Evolutionary conservation across 1,284 basidiomycete species (phyloP).

Genomic region (Leccinum variabile): DNA sequence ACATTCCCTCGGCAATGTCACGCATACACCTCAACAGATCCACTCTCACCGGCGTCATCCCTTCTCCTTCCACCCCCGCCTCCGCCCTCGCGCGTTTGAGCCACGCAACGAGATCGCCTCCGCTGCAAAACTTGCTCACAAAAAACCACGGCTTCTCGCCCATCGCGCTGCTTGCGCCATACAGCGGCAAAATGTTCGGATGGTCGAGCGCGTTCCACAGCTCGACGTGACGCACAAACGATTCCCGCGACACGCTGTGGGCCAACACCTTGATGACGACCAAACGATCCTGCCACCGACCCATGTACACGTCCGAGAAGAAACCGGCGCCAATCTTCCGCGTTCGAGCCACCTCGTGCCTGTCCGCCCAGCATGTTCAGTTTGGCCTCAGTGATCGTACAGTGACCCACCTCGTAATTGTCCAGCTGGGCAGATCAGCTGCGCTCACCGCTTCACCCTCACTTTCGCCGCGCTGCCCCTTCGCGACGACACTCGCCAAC

Average conservation of each 20-base stretch:
- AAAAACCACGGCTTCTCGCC: conserved; percentile 67
- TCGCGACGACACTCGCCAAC: conserved; percentile 32
- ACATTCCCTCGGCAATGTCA: conserved; percentile 76
- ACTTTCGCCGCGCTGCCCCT: neutral
- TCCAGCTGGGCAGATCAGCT: conserved; percentile 63
- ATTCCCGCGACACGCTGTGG: conserved; percentile 45
- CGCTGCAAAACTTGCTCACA: conserved; percentile 63
- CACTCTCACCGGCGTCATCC: conserved; percentile 22
- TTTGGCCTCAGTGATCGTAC: neutral
- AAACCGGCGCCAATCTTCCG: conserved; percentile 64
- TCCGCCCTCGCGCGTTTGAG: conserved; percentile 30
- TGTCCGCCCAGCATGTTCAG: conserved; percentile 18
- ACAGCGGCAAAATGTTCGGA: conserved; percentile 53
- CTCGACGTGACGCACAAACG: conserved; percentile 52
- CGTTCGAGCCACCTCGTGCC: conserved; percentile 65
- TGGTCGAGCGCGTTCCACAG: conserved; percentile 55
- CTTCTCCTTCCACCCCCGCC: neutral
- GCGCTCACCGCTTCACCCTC: conserved; percentile 13
- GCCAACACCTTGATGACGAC: conserved; percentile 63
- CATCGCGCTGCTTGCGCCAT: conserved; percentile 58
- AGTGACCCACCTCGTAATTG: conserved; percentile 55
- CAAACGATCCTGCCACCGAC: conserved; percentile 56
- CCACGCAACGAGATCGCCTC: conserved; percentile 39
- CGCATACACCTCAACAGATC: conserved; percentile 61
- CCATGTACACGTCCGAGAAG: conserved; percentile 70